Evolutionary conservation across 371 early-diverging fungal genomes (phyloP).

Genomic region (Actinomortierella ambigua): DNA sequence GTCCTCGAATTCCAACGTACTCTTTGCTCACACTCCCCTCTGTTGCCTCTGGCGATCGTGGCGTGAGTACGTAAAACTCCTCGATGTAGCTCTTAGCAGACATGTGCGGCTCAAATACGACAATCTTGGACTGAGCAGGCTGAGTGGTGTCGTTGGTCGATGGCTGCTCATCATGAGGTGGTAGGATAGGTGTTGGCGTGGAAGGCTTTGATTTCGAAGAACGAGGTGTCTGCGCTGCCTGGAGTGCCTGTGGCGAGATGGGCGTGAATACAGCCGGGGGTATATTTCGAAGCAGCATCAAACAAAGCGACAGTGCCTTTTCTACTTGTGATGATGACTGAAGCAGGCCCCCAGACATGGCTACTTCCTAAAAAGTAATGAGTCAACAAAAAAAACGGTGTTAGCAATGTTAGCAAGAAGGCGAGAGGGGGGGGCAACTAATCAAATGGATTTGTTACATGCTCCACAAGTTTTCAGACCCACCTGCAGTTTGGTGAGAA

Average conservation of each 20-base stretch:
- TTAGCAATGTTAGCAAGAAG: no score
- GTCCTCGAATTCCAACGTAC: constrained; percentile 43
- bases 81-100: constrained; percentile 43
- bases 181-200: constrained; percentile 20
- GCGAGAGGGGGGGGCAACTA: no score
- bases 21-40: constrained; percentile 27
- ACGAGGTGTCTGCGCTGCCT: constrained; percentile 24
- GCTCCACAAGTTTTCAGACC: not conserved
- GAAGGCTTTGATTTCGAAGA: constrained; percentile 41
- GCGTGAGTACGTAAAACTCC: constrained; percentile 40
- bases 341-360: constrained; percentile 24
- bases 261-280: constrained; percentile 46
- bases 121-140: constrained; percentile 10
- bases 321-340: constrained; percentile 26
- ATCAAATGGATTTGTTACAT: no score
- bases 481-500: constrained; percentile 63
- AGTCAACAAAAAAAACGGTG: no score
- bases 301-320: constrained; percentile 30
- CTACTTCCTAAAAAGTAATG: constrained; percentile 15
- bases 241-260: constrained; percentile 16
- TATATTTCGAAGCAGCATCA: constrained; percentile 47
- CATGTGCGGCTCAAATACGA: constrained; percentile 31
- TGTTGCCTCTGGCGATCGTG: constrained; percentile 13
- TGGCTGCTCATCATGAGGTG: constrained; percentile 3
- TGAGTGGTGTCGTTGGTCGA: constrained; percentile 4